These are phyloP conservation scores for Globisporangium yorkense DNA, from an alignment of 352 stramenopile genomes.

Conservation along the genomic window DNA sequence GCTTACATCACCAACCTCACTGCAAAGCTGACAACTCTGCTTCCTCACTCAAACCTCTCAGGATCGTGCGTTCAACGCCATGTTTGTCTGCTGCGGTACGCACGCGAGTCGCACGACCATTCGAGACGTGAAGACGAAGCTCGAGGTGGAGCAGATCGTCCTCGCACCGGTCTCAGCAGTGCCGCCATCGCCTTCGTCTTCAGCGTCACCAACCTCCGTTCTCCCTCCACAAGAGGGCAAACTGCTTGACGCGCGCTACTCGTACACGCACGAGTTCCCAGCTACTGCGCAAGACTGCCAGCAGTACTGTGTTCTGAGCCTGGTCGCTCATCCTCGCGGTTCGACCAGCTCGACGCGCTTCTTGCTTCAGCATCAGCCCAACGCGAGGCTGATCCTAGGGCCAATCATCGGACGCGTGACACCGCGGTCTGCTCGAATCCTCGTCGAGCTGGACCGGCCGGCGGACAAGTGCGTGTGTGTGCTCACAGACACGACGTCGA, in stretches of 20 bases:
- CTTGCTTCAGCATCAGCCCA: constrained; percentile 25
- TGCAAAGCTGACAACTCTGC: background rate
- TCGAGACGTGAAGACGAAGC: constrained; percentile 14
- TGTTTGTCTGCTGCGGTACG: constrained; percentile 35
- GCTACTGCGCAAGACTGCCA: constrained; percentile 1
- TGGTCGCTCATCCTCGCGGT: constrained; percentile 38
- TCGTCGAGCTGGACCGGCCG: constrained; percentile 52
- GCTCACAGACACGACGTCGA: constrained; percentile 24
- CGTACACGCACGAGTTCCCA: constrained; percentile 24
- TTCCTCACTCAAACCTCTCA: constrained; percentile 8
- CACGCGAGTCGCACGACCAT: constrained; percentile 31
- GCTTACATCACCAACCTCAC: background rate
- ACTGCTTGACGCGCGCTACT: constrained; percentile 10
- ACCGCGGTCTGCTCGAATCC: constrained; percentile 40
- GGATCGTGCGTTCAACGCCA: constrained; percentile 29
- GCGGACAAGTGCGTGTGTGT: constrained; percentile 32
- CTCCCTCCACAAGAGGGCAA: background rate
- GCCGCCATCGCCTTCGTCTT: constrained; percentile 13
- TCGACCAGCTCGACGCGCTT: constrained; percentile 27
- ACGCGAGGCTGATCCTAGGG: constrained; percentile 43
- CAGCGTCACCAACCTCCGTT: constrained; percentile 6
- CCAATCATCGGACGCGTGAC: constrained; percentile 61
- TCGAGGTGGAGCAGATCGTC: constrained; percentile 41
- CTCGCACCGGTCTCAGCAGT: constrained; percentile 28
- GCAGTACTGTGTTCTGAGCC: constrained; percentile 44